These are phyloP conservation scores for Termitomyces sp. DNA, from an alignment of 768 basidiomycete genomes.

Conservation along the genomic window DNA sequence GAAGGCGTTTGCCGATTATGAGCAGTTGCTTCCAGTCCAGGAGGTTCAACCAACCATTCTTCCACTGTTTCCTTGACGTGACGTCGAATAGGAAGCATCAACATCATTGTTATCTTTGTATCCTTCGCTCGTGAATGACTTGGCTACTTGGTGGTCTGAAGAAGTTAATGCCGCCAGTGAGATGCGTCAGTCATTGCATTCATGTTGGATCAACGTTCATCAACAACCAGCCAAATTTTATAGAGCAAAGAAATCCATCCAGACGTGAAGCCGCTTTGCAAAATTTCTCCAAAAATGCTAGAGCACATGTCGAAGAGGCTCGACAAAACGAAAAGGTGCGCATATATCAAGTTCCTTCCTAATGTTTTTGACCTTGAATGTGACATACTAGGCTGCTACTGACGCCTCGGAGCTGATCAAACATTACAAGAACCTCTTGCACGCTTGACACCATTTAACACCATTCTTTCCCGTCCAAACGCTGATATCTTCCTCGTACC, in stretches of 20 bases:
- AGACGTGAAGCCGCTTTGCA: slow-evolving; percentile 29
- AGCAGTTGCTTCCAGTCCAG: slow-evolving; percentile 20
- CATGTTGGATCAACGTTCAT: not conserved
- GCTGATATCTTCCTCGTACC: not conserved
- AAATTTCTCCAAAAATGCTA: slow-evolving; percentile 31
- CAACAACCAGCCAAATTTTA: not conserved
- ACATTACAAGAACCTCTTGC: slow-evolving; percentile 33
- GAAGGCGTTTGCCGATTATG: slow-evolving; percentile 25
- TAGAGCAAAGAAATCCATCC: slow-evolving; percentile 28
- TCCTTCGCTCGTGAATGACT: slow-evolving; percentile 28
- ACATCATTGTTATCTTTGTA: slow-evolving; percentile 25
- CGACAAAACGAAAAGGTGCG: slow-evolving; percentile 36
- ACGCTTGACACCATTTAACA: slow-evolving; percentile 8
- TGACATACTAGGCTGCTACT: slow-evolving; percentile 28
- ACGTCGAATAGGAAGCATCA: slow-evolving; percentile 20
- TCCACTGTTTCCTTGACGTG: slow-evolving; percentile 1
- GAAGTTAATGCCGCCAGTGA: slow-evolving; percentile 34
- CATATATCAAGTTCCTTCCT: slow-evolving; percentile 2
- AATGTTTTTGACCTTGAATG: not conserved
- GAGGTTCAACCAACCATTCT: slow-evolving; percentile 21
- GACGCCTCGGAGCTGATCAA: slow-evolving; percentile 36
- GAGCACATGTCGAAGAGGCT: slow-evolving; percentile 32
- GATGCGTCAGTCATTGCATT: slow-evolving; percentile 30
- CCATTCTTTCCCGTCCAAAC: not conserved
- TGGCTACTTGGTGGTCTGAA: slow-evolving; percentile 33